Percentiles rank a stretch among this genome's conserved stretches.
These are phyloP conservation scores for Penstemon newberryi DNA, from an alignment of 257 asterid genomes.

Conservation along the genomic window DNA sequence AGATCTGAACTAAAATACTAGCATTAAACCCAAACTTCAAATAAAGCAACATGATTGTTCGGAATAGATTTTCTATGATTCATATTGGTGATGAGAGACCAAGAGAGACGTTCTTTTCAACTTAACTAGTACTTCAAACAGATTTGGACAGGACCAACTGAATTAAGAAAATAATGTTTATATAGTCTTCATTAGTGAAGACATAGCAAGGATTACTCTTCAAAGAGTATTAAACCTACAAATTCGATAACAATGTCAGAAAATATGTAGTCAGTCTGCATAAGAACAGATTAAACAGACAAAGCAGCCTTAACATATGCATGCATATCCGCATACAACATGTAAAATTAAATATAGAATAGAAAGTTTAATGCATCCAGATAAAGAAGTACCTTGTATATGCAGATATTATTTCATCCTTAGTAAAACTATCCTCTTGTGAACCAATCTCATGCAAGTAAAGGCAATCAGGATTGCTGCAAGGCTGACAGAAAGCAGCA, in stretches of 20 bases:
- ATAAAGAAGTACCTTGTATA: slow-evolving; percentile 65
- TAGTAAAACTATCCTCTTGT: slow-evolving; percentile 86
- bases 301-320: neutral
- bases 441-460: slow-evolving; percentile 88
- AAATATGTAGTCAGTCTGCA: neutral
- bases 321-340: neutral
- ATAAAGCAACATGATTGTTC: neutral
- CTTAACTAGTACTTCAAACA: neutral
- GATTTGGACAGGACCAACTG: neutral
- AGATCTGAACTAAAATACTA: neutral
- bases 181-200: too few relatives aligned
- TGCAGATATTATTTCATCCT: slow-evolving; percentile 88
- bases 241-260: slow-evolving; percentile 10
- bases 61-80: neutral
- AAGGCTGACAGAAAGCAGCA: slow-evolving; percentile 57
- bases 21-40: neutral
- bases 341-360: slow-evolving; percentile 8
- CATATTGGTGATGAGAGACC: neutral
- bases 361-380: neutral
- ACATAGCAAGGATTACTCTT: neutral
- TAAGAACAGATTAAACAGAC: neutral
- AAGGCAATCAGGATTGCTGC: slow-evolving; percentile 87
- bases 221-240: slow-evolving; percentile 2
- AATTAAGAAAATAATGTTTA: neutral
- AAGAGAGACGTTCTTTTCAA: neutral